Base-by-base conservation (phyloP, 2,329 filamentous ascomycete genomes). In the Pseudopyricularia javanii region DNA sequence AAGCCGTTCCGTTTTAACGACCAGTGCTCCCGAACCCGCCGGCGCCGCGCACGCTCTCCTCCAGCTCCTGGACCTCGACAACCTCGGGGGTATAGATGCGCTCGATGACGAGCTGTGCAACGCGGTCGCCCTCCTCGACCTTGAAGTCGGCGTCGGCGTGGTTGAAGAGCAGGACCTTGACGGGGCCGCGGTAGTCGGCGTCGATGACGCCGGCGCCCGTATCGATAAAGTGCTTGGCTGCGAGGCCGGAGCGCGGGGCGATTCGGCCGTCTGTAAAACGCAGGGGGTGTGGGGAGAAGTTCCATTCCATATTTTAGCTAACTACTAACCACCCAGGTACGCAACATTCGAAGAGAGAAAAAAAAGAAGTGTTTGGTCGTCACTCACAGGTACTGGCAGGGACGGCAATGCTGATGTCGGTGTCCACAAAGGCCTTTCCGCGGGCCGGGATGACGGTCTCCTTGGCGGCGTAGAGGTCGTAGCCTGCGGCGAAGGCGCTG, bases 131-230 rank as follows among this genome's bases (percentile, higher is more conserved):
- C 64, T 86, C 83, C 63, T 85, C 85, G 59, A 98, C 75, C 58
- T 71, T 75, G 64, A 94, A 97, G 66, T 95, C 90, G 40, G 72
- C 70, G 50, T 95, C 90, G 51, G 78, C 79, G 68, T 95, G 85
- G 73, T 98, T 98, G 70, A 97, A 97, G 51, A 98, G 80, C 59
- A 98, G 77, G 26, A 98, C 86, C 75, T 94, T 95, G 62, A 98
- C 85, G 60, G 87, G 87, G 20, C 93, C 93, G 34, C 93, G 81
- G 74, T 98, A 98, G 70, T 98, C 93, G 33, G 91, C 91, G 68
- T 98, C 93, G 62, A 98, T 97, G 58, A 98, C 93, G 53, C 93
- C 93, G 0, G 93, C 93, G 57, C 94, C 90, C 0, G 88, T 93
- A 68, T 96, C 90, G 66, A 98, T 97, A 71, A 91, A 93, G 73